Conservation (phyloP, 148 eudicot genomes). For the Camellia lanceoleosa region DNA sequence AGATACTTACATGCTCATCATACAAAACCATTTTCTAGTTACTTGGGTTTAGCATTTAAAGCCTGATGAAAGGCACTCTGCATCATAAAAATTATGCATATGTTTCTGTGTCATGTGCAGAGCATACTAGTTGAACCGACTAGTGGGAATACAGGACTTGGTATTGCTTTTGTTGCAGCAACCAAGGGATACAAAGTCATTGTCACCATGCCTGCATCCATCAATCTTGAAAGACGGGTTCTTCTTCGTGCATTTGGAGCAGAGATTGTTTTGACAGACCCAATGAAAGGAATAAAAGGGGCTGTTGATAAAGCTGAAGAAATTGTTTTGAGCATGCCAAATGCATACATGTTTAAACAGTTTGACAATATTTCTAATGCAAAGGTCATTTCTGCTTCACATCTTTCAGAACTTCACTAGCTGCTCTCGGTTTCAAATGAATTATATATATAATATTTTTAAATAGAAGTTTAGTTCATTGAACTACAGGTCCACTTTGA, state of each 20-base stretch:
- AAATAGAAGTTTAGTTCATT: slow-evolving; percentile 5
- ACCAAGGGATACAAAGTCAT: slow-evolving; percentile 57
- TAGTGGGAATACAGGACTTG: slow-evolving; percentile 72
- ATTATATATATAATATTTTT: neutral
- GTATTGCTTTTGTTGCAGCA: slow-evolving; percentile 68
- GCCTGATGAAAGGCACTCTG: neutral
- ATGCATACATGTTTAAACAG: slow-evolving; percentile 68
- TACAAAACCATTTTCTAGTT: neutral
- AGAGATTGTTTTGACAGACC: slow-evolving; percentile 63
- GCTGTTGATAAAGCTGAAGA: slow-evolving; percentile 79
- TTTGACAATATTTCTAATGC: slow-evolving; percentile 68
- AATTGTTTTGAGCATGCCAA: slow-evolving; percentile 51
- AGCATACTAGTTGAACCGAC: slow-evolving; percentile 67
- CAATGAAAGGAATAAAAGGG: slow-evolving; percentile 57
- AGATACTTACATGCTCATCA: neutral
- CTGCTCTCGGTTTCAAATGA: neutral
- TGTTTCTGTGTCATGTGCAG: slow-evolving; percentile 24
- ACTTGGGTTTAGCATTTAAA: neutral
- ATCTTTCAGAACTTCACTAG: neutral
- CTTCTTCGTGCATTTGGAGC: slow-evolving; percentile 72
- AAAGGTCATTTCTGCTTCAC: slow-evolving; percentile 37
- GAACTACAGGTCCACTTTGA: slow-evolving; percentile 64
- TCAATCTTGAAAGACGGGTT: slow-evolving; percentile 58
- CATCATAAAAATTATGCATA: neutral
- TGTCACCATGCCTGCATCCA: slow-evolving; percentile 64